phyloP scores from a whole-genome alignment of 768 basidiomycete genomes.

The Piloderma croceum region DNA sequence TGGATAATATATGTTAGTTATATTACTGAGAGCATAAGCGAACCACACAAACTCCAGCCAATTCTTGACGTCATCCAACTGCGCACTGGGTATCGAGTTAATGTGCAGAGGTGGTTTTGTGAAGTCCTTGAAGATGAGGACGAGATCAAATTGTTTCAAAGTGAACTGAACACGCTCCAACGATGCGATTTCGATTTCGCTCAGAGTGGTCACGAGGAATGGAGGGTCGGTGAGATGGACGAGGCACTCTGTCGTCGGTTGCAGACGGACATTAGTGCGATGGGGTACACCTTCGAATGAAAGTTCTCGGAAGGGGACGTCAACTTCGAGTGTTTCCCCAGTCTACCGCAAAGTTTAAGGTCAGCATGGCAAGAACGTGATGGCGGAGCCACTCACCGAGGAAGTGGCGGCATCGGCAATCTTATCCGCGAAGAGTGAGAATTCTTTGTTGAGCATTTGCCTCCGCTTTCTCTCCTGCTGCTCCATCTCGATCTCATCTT shows the following conservation, averaged over 20 bases:
- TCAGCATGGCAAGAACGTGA: conserved; percentile 2
- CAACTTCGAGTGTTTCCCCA: conserved; percentile 85
- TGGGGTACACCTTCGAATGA: conserved; percentile 97
- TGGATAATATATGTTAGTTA: conserved; percentile 27
- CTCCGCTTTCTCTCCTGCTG: conserved; percentile 92
- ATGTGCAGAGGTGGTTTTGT: conserved; percentile 88
- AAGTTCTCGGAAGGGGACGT: conserved; percentile 95
- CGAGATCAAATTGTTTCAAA: conserved; percentile 93
- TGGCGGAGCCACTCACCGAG: conserved; percentile 47
- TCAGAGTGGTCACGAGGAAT: conserved; percentile 90
- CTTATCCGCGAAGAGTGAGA: conserved; percentile 89
- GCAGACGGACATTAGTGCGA: conserved; percentile 89
- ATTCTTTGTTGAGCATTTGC: conserved; percentile 87
- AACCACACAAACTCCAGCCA: conserved; percentile 83
- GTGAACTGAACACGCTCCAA: conserved; percentile 96
- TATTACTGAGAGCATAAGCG: conserved; percentile 2
- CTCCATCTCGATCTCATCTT: conserved; percentile 98
- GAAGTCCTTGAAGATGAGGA: conserved; percentile 97
- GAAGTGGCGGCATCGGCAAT: conserved; percentile 77
- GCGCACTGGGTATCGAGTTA: conserved; percentile 87
- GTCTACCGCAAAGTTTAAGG: conserved; percentile 37
- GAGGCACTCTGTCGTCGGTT: conserved; percentile 95
- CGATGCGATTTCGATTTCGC: conserved; percentile 95
- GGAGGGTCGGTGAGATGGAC: conserved; percentile 94
- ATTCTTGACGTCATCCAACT: conserved; percentile 96